Percentiles rank a stretch among this genome's conserved stretches.
phyloP scores from a whole-genome alignment of 306 rosid genomes.

The Herpetospermum pedunculosum region DNA sequence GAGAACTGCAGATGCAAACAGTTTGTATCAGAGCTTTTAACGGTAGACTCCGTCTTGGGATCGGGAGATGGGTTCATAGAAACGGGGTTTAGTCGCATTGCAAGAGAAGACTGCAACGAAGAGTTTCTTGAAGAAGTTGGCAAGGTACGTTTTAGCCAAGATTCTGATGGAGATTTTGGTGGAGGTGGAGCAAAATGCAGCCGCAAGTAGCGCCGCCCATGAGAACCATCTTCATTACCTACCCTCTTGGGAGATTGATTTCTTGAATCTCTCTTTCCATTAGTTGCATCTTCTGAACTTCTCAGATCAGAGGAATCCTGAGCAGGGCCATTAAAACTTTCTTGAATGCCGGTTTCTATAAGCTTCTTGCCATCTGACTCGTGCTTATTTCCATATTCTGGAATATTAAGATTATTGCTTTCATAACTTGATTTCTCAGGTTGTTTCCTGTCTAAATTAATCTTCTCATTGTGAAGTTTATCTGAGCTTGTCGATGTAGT shows the following conservation, averaged over 20 bases:
- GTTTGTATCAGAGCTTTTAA: constrained; percentile 34
- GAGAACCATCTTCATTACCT: neutral
- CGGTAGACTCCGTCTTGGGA: constrained; percentile 43
- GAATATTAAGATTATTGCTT: neutral
- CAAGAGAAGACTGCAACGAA: constrained; percentile 25
- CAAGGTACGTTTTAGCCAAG: constrained; percentile 79
- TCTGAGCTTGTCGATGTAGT: constrained; percentile 13
- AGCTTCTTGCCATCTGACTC: neutral
- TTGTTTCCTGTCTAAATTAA: constrained; percentile 7
- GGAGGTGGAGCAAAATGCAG: constrained; percentile 46
- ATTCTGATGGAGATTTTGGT: constrained; percentile 86
- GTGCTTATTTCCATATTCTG: neutral
- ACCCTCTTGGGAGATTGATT: constrained; percentile 15
- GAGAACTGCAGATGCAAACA: constrained; percentile 33
- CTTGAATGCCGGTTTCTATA: neutral
- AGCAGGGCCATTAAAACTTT: constrained; percentile 6
- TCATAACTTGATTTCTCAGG: neutral
- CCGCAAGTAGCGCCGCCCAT: constrained; percentile 10
- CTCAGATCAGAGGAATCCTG: constrained; percentile 13
- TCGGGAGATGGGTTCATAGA: constrained; percentile 14
- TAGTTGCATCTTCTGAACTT: constrained; percentile 13
- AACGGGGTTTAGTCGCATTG: constrained; percentile 14
- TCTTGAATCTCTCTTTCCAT: constrained; percentile 25
- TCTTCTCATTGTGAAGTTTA: neutral
- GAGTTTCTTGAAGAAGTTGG: constrained; percentile 39